Percentiles rank a stretch among this genome's conserved stretches.
Conservation (phyloP, 805 yeast genomes). For the Sugiyamaella floridensis region DNA sequence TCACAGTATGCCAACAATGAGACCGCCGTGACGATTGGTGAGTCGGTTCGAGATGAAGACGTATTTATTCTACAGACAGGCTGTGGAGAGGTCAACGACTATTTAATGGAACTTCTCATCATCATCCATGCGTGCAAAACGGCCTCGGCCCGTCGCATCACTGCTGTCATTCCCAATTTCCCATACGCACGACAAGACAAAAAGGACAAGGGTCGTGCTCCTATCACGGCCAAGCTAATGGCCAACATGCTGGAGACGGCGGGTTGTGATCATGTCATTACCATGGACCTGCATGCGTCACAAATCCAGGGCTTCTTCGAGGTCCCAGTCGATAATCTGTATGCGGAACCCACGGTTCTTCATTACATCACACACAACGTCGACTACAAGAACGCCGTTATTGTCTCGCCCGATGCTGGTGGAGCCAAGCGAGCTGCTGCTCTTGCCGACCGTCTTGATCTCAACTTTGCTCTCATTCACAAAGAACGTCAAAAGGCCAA, state of each 20-base stretch:
- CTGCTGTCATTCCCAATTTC: constrained; percentile 91
- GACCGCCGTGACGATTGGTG: constrained; percentile 81
- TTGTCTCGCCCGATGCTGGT: constrained; percentile 97
- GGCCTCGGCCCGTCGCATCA: constrained; percentile 91
- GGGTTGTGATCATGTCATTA: constrained; percentile 91
- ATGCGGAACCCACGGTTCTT: constrained; percentile 88
- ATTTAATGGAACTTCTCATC: constrained; percentile 77
- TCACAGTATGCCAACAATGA: constrained; percentile 83
- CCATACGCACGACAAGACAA: constrained; percentile 98
- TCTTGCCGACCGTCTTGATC: constrained; percentile 83
- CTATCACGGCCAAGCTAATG: constrained; percentile 89
- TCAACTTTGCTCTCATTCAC: constrained; percentile 91
- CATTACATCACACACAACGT: constrained; percentile 67
- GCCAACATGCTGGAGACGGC: constrained; percentile 90
- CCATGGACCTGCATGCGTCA: constrained; percentile 95
- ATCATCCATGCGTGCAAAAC: constrained; percentile 91
- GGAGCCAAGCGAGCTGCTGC: constrained; percentile 97
- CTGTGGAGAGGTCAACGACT: constrained; percentile 77
- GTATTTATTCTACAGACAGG: constrained; percentile 83
- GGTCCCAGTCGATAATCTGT: constrained; percentile 91
- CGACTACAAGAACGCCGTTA: constrained; percentile 52
- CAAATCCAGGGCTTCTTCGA: constrained; percentile 96
- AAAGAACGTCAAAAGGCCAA: constrained; percentile 94
- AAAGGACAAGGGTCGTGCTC: constrained; percentile 93
- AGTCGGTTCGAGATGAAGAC: constrained; percentile 85